Base-by-base conservation (phyloP, 2,329 filamentous ascomycete genomes). In the Didymella pinodella region DNA sequence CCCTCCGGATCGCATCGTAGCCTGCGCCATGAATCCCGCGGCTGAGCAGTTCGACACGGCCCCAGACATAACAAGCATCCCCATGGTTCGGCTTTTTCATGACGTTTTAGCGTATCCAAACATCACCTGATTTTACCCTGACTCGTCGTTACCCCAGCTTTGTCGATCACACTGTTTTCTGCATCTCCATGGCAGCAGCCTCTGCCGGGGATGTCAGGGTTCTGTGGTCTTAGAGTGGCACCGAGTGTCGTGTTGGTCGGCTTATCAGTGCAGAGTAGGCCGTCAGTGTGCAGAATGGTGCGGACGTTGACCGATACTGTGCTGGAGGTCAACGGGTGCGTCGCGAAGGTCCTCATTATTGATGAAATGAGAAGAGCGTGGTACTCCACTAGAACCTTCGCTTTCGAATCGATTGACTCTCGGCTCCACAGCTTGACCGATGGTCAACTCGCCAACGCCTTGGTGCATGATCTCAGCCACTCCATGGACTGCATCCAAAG, bases 131-230 rank as follows among this genome's bases (percentile, higher is more conserved):
- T n/a, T 25, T 18, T 18, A 11, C 16, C 34, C 29, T 52, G 54
- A 52, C 54, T 52, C 44, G 48, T n/a, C 44, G 44, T 22, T 44
- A 48, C 36, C 48, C 36, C 43, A 57, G 54, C 43, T 48, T 52
- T 52, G 48, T 47, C 20, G 41, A 57, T 51, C 54, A 32, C 4
- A 8, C 22, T 22, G n/a, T 3, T 16, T 10, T 32, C 4, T 48
- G 16, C 26, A 41, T 57, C 41, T 47, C 32, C 34, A 48, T 43
- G 20, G 32, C 8, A 28, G 20, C 11, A 29, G 16, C 25, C 26
- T 36, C 44, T 20, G 43, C 34, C 6, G 20, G n/a, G n/a, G 12
- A 48, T 16, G 28, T 31, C 44, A 52, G 34, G 54, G 48, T 51
- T 34, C 16, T 41, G 48, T 52, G 28, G 43, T 22, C 36, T 16